Base-by-base conservation (phyloP, 441 rosid species). In the Populus hybrid region DNA sequence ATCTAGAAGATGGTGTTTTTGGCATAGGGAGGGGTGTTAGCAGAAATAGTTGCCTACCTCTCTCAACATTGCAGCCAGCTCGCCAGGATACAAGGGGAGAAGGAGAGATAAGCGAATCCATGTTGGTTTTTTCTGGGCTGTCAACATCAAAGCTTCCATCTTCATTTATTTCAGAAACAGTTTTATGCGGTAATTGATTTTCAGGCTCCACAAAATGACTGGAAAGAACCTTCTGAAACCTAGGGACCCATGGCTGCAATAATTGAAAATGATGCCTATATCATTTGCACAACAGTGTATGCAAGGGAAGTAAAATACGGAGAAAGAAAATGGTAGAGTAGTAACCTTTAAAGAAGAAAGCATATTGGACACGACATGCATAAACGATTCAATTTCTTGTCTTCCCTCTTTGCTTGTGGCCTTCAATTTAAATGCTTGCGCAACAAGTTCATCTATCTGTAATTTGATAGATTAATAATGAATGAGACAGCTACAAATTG, bases 71-170 rank as follows among this genome's bases (percentile, higher is more conserved):
- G 72, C 91, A 82, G 76, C 85, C 88, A 72, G 88, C 93, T 79
- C 91, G 90, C 98, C 98, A 94, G 9, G 93, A 85, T 36, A 96
- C 98, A 3, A 94, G 89, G 6, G 99, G 98, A 78, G 98, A 96
- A 78, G 98, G 98, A 81, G 99, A 96, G 67, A 96, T 86, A 77
- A 96, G 76, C 0, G 91, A 81, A 72, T 86, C 88, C 74, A 81
- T 78, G 8, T 79, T 79, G 34, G 35, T 83, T 80, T 87, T 84
- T 61, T 88, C 93, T 46, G 95, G 97, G 86, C 97, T 96, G 73
- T 79, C 90, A 74, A 86, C 76, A 21, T 87, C 89, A 63, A 82
- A 83, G 70, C 76, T 73, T 36, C 80, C 85, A 20, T 85, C 77
- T 12, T 87, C 87, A 67, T 71, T 82, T 16, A 66, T 77, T 36